Evolutionary conservation across 2,329 filamentous ascomycete genomes (phyloP), one percentile per base, ranked within the genome.

Genomic region (Sarocladium strictum): DNA sequence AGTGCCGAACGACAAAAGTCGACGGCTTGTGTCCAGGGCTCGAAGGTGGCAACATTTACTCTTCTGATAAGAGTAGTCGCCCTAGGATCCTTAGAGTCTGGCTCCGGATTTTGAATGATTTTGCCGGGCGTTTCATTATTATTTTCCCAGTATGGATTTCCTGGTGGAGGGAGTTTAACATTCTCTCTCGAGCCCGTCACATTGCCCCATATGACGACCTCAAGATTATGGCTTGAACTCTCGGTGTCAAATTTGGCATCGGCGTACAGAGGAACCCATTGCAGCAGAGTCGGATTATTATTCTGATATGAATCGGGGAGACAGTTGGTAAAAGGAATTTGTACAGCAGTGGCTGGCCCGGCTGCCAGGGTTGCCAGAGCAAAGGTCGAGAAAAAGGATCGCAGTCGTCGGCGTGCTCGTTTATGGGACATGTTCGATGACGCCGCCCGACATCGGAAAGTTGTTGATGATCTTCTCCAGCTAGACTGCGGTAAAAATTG

Each of bases 161-260:
- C 69, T 17, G 78, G 70, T 0, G 80, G 63, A 32, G 90, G 90
- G 53, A 90, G 80, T 2, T 70, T 57, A n/a, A 75, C 72, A 12
- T 71, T 65, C 2, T 76, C 76, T 43, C 80, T 77, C 52, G 86
- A 83, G 47, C 94, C 94, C 9, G 86, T 89, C 27, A 97, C 90
- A 69, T 97, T 97, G 53, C 92, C 93, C 75, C 90, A 97, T 47
- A 96, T 80, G 1, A 85, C 94, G 54, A 97, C 75, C 58, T 81
- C 84, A 50, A 99, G 76, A 38, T 78, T 81, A 65, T 92, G 83
- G 52, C 73, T 77, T 3, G 80, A 67, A 58, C 80, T 72, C 14
- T 73, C 68, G 26, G 80, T 77, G 62, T 90, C 80, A 74, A 96
- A 96, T 19, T 74, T 72, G 55, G 89, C 93, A 63, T 89, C 84